Evolutionary conservation across 2,329 filamentous ascomycete genomes (phyloP).

Genomic region (Fusarium pseudograminearum): DNA sequence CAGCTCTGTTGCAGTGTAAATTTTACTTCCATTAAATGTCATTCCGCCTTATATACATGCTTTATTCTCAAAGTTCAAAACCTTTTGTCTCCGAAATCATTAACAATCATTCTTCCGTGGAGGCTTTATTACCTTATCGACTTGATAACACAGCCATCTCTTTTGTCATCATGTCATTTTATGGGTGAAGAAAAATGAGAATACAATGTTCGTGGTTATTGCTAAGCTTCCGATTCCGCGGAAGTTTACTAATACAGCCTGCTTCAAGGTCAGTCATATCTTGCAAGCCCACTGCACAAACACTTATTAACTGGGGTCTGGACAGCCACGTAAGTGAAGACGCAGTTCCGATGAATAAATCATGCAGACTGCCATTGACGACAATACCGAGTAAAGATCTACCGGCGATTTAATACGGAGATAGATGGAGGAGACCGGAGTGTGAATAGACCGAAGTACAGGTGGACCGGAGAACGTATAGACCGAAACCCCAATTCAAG

Average conservation of each 20-base stretch:
- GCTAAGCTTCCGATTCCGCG: neutral
- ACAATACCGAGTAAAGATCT: fast-evolving
- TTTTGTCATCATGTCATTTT: fast-evolving
- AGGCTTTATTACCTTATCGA: neutral
- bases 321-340: fast-evolving
- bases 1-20: neutral
- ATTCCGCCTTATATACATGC: neutral
- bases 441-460: too few relatives aligned
- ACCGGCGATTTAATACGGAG: neutral
- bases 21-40: fast-evolving
- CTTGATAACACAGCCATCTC: fast-evolving
- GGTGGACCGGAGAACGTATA: too few relatives aligned
- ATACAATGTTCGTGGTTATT: neutral
- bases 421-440: neutral
- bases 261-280: too few relatives aligned
- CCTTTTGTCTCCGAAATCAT: neutral
- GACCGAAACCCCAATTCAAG: neutral
- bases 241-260: neutral
- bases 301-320: neutral
- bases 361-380: too few relatives aligned
- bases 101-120: neutral
- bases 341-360: neutral
- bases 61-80: too few relatives aligned
- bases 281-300: too few relatives aligned
- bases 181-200: fast-evolving